Percentiles rank a stretch among this genome's conserved stretches.
Evolutionary conservation across 176 grass and related monocot species (phyloP).

Genomic region (Phoenix roebelenii): DNA sequence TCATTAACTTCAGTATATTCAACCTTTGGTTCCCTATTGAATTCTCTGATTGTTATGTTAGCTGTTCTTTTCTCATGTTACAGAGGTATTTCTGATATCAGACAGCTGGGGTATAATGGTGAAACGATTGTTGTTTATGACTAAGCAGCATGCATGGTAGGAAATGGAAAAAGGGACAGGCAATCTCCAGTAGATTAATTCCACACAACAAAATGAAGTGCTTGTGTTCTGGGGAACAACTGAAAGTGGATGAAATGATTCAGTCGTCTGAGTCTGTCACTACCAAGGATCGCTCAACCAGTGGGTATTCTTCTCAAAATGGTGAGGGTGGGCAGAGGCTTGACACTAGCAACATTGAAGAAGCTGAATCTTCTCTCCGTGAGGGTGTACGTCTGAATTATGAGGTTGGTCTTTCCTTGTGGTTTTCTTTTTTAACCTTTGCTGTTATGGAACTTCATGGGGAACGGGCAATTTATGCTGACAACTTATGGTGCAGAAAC

Average conservation of each 20-base stretch:
- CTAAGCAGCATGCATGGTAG: slow-evolving; percentile 2
- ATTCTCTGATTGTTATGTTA: no score
- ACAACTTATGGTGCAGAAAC: no score
- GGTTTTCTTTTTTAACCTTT: slow-evolving; percentile 12
- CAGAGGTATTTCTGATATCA: neutral
- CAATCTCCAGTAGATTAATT: slow-evolving; percentile 8
- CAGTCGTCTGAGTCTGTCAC: slow-evolving; percentile 31
- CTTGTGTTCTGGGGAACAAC: slow-evolving; percentile 86
- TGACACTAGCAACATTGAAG: slow-evolving; percentile 66
- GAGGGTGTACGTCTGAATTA: slow-evolving; percentile 73
- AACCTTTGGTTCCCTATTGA: no score
- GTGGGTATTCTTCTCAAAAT: slow-evolving; percentile 35
- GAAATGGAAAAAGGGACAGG: slow-evolving; percentile 15
- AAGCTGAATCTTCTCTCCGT: slow-evolving; percentile 73
- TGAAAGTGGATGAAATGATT: slow-evolving; percentile 49
- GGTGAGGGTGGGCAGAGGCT: slow-evolving; percentile 32
- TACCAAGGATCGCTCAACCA: slow-evolving; percentile 42
- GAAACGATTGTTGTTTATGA: neutral
- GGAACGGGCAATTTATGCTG: no score
- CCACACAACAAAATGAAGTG: slow-evolving; percentile 59
- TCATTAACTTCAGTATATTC: no score
- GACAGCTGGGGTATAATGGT: neutral
- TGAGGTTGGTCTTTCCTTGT: slow-evolving; percentile 38
- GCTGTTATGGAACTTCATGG: no score
- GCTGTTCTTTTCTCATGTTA: no score